Base-by-base conservation (phyloP, 305 asterid genomes). In the Plantago coronopus region DNA sequence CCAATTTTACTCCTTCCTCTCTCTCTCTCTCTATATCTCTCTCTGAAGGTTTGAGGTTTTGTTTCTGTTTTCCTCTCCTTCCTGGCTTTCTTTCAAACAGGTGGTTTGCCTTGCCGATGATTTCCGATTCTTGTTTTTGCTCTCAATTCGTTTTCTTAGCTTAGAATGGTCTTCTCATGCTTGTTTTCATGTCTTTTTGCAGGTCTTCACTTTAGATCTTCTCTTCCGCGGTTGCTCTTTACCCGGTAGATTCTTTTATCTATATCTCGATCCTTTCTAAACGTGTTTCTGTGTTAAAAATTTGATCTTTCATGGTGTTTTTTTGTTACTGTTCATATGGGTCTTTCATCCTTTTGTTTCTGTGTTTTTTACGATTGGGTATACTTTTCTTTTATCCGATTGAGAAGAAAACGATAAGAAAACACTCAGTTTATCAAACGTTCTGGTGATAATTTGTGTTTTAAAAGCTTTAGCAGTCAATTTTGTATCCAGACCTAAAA, bases 191-290 rank as follows among this genome's bases (percentile, higher is more conserved):
- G 72, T 70, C 15, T 23, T 70, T 66, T 78, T 74, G 61, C 81
- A 87, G 95, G 88, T 83, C 66, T 77, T 74, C 77, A 70, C 64
- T 62, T 44, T 74, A 77, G 93, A 90, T 90, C 95, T 74, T 61
- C 54, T 72, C 74, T 77, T 53, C 45, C 58, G 69, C 73, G 79
- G 81, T 72, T 71, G 81, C 77, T 80, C 70, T 70, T 71, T 73
- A 63, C 74, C 79, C 66, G 85, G 93, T 78, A 69, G 68, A 59
- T 70, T 78, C 66, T 67, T 65, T 50, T 18, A 25, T 69, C 44
- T 68, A 47, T 65, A 18, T 61, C 16, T 57, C 73, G 67, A 74
- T 83, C 66, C 57, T 73, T 67, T 22, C 63, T 65, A 43, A 64
- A n/a, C 70, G 58, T 63, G 40, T 57, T 63, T 40, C 57, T 47